These are phyloP conservation scores for Globisporangium heterothallicum DNA, from an alignment of 352 stramenopile genomes.

Conservation along the genomic window DNA sequence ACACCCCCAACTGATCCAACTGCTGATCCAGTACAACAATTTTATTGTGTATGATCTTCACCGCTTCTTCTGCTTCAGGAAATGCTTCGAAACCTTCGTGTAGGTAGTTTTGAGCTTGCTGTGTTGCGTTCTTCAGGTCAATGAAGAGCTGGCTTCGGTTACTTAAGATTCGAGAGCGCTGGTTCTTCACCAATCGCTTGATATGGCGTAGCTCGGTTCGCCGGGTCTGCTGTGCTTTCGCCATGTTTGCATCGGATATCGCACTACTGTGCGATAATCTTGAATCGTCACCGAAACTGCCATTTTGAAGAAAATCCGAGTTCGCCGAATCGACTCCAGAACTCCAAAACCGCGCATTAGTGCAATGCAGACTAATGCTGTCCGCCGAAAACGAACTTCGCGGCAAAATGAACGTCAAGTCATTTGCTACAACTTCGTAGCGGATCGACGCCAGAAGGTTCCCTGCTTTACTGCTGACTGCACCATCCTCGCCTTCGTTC, in stretches of 20 bases:
- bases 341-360: conserved; percentile 72
- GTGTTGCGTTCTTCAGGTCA: conserved; percentile 74
- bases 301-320: conserved; percentile 74
- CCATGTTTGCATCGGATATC: conserved; percentile 31
- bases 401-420: conserved; percentile 73
- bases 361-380: conserved; percentile 68
- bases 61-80: conserved; percentile 68
- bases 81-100: conserved; percentile 77
- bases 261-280: conserved; percentile 31
- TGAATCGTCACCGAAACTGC: conserved; percentile 61
- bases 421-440: conserved; percentile 76
- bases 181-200: conserved; percentile 74
- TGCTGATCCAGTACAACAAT: conserved; percentile 75
- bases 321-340: conserved; percentile 46
- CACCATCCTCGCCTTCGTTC: conserved; percentile 10
- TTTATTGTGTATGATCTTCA: conserved; percentile 80
- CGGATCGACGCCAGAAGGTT: conserved; percentile 11
- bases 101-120: conserved; percentile 80
- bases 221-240: conserved; percentile 54
- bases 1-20: conserved; percentile 51
- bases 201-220: conserved; percentile 68
- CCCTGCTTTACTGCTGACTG: not conserved
- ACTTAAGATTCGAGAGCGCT: conserved; percentile 72
- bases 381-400: conserved; percentile 76
- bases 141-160: conserved; percentile 79